Conservation (phyloP, 345 rosid genomes). For the Pugionium cornutum region DNA sequence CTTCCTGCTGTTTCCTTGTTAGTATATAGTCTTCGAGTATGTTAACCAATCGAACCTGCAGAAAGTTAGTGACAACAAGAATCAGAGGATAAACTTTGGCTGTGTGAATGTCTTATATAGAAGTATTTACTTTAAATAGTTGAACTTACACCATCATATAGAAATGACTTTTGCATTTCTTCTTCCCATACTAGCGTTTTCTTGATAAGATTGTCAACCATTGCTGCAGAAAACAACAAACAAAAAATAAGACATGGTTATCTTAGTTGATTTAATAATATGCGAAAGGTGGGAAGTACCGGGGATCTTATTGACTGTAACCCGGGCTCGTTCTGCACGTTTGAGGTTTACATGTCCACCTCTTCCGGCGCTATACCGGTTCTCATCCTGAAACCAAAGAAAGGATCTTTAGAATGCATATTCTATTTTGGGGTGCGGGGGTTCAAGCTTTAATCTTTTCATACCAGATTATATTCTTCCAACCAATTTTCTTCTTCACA, state of each 20-base stretch:
- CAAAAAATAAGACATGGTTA: background rate
- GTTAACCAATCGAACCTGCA: constrained; percentile 72
- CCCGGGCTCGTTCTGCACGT: constrained; percentile 88
- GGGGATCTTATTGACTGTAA: constrained; percentile 79
- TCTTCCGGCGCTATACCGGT: constrained; percentile 83
- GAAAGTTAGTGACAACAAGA: background rate
- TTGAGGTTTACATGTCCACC: constrained; percentile 93
- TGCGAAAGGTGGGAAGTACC: constrained; percentile 45
- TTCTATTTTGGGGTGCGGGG: no score
- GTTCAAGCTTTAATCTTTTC: constrained; percentile 31
- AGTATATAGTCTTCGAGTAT: constrained; percentile 87
- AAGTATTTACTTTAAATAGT: background rate
- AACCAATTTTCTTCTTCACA: constrained; percentile 98
- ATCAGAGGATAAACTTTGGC: constrained; percentile 11
- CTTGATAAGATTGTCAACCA: constrained; percentile 80
- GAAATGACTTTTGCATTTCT: constrained; percentile 61
- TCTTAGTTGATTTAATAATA: background rate
- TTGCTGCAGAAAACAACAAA: constrained; percentile 50
- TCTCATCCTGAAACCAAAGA: constrained; percentile 61
- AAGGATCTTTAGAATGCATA: background rate
- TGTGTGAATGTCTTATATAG: background rate
- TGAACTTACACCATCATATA: constrained; percentile 83
- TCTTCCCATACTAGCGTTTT: constrained; percentile 82
- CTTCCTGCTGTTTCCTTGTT: constrained; percentile 78
- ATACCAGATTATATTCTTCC: constrained; percentile 84